Evolutionary conservation across 306 rosid genomes (phyloP).

Genomic region (Hippophae tibetana): DNA sequence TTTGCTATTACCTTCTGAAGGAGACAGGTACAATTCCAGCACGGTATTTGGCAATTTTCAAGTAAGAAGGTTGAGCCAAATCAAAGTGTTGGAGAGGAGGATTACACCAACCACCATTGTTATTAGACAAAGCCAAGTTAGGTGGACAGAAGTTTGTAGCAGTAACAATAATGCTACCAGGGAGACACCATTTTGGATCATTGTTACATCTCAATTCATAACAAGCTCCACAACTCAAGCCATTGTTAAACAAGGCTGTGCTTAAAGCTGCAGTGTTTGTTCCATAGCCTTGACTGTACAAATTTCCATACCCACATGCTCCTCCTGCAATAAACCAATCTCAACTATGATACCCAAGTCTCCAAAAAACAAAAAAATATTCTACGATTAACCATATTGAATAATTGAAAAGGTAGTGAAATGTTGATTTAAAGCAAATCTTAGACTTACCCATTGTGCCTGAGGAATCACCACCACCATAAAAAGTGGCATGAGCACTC

Average conservation of each 20-base stretch:
- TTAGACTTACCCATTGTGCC: conserved; percentile 70
- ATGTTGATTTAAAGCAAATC: too few species aligned
- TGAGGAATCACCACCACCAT: conserved; percentile 75
- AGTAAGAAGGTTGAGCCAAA: conserved; percentile 76
- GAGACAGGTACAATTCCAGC: conserved; percentile 85
- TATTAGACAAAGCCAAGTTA: conserved; percentile 47
- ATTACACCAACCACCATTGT: conserved; percentile 92
- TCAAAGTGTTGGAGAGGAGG: conserved; percentile 84
- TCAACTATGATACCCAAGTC: background rate
- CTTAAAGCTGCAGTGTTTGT: conserved; percentile 75
- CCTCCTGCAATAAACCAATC: conserved; percentile 40
- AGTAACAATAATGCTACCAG: conserved; percentile 55
- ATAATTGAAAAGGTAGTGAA: background rate
- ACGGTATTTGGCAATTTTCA: conserved; percentile 70
- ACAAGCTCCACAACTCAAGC: conserved; percentile 73
- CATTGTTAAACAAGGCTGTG: conserved; percentile 82
- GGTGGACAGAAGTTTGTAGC: conserved; percentile 90
- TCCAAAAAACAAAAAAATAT: background rate
- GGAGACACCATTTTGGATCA: conserved; percentile 79
- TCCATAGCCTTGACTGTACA: conserved; percentile 81
- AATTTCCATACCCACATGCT: conserved; percentile 85
- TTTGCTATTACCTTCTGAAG: conserved; percentile 47
- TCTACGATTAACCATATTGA: background rate
- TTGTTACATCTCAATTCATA: conserved; percentile 54
- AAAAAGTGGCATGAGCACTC: conserved; percentile 13